Evolutionary conservation across 768 basidiomycete species (phyloP).

Genomic region (Asterophora lycoperdoides): DNA sequence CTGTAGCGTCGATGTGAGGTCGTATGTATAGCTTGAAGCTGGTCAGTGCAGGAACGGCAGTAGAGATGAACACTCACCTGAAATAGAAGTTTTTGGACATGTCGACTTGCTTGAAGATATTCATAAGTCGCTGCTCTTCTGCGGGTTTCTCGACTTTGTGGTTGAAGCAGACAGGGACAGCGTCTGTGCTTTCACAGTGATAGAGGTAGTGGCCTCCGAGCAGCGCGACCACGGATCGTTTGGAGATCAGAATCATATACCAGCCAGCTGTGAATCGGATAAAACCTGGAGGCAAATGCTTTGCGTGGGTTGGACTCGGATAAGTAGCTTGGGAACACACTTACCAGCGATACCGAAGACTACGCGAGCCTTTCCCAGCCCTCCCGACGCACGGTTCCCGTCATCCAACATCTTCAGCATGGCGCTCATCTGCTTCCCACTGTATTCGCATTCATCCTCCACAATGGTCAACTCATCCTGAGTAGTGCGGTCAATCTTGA

Average conservation of each 20-base stretch:
- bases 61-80: conserved; percentile 45
- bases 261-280: conserved; percentile 92
- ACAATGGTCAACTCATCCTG: conserved; percentile 71
- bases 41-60: background rate
- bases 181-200: conserved; percentile 90
- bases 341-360: conserved; percentile 83
- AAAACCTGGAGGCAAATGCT: conserved; percentile 55
- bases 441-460: conserved; percentile 88
- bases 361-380: conserved; percentile 70
- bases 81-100: conserved; percentile 99
- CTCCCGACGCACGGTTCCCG: conserved; percentile 86
- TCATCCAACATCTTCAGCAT: conserved; percentile 95
- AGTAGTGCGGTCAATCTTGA: conserved; percentile 88
- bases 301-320: background rate
- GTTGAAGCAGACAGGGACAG: conserved; percentile 70
- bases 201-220: conserved; percentile 95
- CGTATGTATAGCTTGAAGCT: conserved; percentile 81
- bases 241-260: conserved; percentile 90
- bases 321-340: conserved; percentile 13
- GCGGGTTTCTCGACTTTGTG: conserved; percentile 84
- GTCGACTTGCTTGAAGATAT: conserved; percentile 93
- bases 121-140: conserved; percentile 86
- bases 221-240: conserved; percentile 88
- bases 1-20: conserved; percentile 94
- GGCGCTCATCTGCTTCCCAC: conserved; percentile 81